Evolutionary conservation across 2,329 filamentous ascomycete species (phyloP), one percentile per base, ranked within the genome.

Genomic region (Acephala macrosclerotiorum): DNA sequence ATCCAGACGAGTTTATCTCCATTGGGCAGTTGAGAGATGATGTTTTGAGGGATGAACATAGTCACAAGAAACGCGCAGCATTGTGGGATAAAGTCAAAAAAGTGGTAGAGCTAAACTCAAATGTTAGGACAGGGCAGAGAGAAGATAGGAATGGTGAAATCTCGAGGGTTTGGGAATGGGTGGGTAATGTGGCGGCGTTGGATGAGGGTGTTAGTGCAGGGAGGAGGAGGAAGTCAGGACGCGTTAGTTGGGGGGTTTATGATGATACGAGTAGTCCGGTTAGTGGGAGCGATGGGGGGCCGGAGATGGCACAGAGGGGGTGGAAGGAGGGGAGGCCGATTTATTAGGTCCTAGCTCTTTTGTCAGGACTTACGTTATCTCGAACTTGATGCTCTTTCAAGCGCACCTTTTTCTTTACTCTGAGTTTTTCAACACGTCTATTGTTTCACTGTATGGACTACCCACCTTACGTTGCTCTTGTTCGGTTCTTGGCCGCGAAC

Each of bases 61-160:
- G 87, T 3, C 84, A 94, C 22, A 84, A 85, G 9, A 87, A 94
- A 72, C 86, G 96, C 42, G 91, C 96, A 75, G 87, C 88, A 63
- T 83, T 99, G 59, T 99, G 96, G 96, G 85, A 89, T 69, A 88
- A 88, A 58, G 96, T 99, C 22, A 87, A 89, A 71, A 87, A 84
- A 60, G 91, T 98, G 60, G 94, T 99, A 0, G 96, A 99, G 79
- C 89, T 90, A 78, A 99, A 99, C 77, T 91, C 92, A 66, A 99
- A 99, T 75, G 91, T 99, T 18, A 87, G 96, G 49, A 92, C 86
- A 0, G 83, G 85, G 80, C 79, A 94, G 85, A 80, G 94, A 82
- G 81, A 91, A 85, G 79, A 90, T 56, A 80, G 83, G 61, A 89
- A 84, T 71, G 89, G 88, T 38, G 89, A 91, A 74, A 84, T 91